Conservation (phyloP, 1,284 basidiomycete species). For the Pterula multifida region DNA sequence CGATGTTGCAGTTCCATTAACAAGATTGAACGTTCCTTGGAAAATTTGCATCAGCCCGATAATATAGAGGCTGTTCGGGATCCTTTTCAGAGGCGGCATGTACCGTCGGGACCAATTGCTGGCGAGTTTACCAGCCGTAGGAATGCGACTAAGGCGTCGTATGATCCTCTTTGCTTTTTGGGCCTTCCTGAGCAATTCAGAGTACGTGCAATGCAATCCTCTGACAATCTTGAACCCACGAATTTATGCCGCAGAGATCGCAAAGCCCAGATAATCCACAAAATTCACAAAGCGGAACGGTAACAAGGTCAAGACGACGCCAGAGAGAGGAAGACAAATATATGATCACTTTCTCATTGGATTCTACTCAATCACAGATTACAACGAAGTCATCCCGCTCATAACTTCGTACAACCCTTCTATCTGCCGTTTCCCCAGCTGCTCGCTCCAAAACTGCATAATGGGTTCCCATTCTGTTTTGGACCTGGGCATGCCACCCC, state of each 20-base stretch:
- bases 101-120: background rate
- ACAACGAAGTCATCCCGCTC: slow-evolving; percentile 20
- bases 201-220: too few relatives aligned
- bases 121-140: background rate
- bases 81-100: background rate
- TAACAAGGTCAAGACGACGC: background rate
- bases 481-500: slow-evolving; percentile 62
- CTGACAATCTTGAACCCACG: too few relatives aligned
- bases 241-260: too few relatives aligned
- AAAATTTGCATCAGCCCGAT: too few relatives aligned
- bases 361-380: background rate
- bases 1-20: too few relatives aligned
- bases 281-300: background rate
- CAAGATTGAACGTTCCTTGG: too few relatives aligned
- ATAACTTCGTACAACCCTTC: slow-evolving; percentile 72
- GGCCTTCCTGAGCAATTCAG: too few relatives aligned
- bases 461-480: slow-evolving; percentile 70
- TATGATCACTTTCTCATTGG: background rate
- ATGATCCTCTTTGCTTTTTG: background rate
- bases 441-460: slow-evolving; percentile 80
- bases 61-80: too few relatives aligned
- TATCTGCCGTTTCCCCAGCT: slow-evolving; percentile 43
- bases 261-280: background rate
- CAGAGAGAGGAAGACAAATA: background rate
- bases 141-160: background rate